phyloP scores from a whole-genome alignment of 176 grass and related monocot species.

The Ensete ventricosum region DNA sequence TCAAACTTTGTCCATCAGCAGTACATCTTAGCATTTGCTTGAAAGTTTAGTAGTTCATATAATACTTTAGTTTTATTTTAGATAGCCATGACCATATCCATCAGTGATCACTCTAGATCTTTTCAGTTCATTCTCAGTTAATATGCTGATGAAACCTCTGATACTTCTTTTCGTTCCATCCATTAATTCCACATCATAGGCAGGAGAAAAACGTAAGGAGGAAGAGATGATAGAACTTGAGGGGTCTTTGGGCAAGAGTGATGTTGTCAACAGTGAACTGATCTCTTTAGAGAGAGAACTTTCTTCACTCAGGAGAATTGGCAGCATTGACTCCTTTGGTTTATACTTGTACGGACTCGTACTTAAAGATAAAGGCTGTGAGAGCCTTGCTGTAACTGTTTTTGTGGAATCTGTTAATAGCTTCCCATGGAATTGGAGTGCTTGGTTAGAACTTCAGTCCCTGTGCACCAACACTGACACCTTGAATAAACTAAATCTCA shows the following conservation, averaged over 20 bases:
- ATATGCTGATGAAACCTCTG: no score
- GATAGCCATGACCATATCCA: no score
- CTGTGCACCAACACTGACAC: conserved; percentile 67
- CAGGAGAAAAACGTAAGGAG: conserved; percentile 90
- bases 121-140: no score
- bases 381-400: conserved; percentile 47
- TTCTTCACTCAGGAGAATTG: conserved; percentile 56
- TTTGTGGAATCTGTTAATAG: conserved; percentile 86
- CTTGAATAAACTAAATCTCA: conserved; percentile 73
- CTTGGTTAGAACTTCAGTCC: conserved; percentile 83
- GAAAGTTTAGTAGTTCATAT: neutral
- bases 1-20: no score
- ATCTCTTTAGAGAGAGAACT: conserved; percentile 76
- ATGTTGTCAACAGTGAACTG: conserved; percentile 66
- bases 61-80: neutral
- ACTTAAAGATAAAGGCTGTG: conserved; percentile 77
- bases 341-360: conserved; percentile 84
- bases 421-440: conserved; percentile 97
- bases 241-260: conserved; percentile 77
- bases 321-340: conserved; percentile 82
- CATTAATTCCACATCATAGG: conserved; percentile 36
- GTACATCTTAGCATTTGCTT: neutral
- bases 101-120: no score
- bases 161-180: neutral
- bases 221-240: conserved; percentile 93